Evolutionary conservation across 805 yeast species (phyloP).

Genomic region (Candida maesae): DNA sequence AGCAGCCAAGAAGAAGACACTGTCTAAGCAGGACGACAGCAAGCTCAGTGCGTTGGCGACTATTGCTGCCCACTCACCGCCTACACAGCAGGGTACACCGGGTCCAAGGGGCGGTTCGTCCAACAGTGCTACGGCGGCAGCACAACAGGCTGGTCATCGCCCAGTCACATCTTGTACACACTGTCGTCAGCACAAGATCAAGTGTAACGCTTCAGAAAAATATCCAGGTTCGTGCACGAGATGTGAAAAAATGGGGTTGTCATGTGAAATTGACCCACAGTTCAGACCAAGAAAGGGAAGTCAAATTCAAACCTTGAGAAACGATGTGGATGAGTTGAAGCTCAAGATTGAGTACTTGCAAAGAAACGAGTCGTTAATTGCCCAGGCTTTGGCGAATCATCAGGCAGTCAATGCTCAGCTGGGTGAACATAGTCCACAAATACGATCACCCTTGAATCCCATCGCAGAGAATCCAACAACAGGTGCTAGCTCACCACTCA

Average conservation of each 20-base stretch:
- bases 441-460: conserved; percentile 21
- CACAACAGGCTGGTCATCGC: conserved; percentile 55
- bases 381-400: conserved; percentile 49
- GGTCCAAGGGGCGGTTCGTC: conserved; percentile 4
- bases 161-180: conserved; percentile 93
- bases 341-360: conserved; percentile 64
- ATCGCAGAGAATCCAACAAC: conserved; percentile 1
- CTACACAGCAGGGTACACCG: conserved; percentile 4
- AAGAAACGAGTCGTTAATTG: conserved; percentile 62
- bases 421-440: conserved; percentile 19
- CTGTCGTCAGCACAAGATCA: conserved; percentile 91
- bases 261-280: conserved; percentile 87
- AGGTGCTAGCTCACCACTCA: conserved; percentile 19
- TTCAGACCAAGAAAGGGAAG: conserved; percentile 91
- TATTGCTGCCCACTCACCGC: conserved; percentile 14
- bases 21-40: conserved; percentile 11
- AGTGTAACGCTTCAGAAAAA: conserved; percentile 84
- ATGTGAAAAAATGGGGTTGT: conserved; percentile 74
- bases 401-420: conserved; percentile 9
- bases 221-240: conserved; percentile 80
- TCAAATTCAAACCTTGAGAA: conserved; percentile 77
- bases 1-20: conserved; percentile 5
- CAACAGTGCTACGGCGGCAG: no score
- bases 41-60: conserved; percentile 16
- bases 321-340: conserved; percentile 79